A percentile compares a stretch with the other conserved stretches of the same genome.
Evolutionary conservation across 768 basidiomycete genomes (phyloP).

Genomic region (Amanita pallidorosea): DNA sequence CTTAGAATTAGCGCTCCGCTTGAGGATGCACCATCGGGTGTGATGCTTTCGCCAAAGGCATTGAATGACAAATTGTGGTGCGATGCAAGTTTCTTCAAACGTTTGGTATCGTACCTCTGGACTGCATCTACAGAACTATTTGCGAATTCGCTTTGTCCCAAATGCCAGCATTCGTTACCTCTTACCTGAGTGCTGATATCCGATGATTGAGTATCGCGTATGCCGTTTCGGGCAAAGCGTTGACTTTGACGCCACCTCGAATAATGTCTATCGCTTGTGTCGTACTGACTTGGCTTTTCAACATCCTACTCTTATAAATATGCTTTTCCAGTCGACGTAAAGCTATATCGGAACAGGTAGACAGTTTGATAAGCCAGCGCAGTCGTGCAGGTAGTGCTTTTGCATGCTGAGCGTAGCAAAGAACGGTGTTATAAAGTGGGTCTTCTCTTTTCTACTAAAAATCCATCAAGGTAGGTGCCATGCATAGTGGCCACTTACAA

Average conservation of each 20-base stretch:
- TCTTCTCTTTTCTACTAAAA: conserved; percentile 38
- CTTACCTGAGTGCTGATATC: conserved; percentile 48
- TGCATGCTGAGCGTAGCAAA: conserved; percentile 58
- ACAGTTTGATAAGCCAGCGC: conserved; percentile 34
- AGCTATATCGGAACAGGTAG: conserved; percentile 36
- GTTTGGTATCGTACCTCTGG: conserved; percentile 29
- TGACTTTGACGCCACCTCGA: conserved; percentile 59
- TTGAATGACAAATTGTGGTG: conserved; percentile 48
- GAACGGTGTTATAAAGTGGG: conserved; percentile 47
- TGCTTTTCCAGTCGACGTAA: conserved; percentile 41
- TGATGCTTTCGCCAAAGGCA: conserved; percentile 40
- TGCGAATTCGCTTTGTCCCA: neutral
- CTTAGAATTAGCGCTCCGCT: conserved; percentile 39
- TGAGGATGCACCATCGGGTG: conserved; percentile 20
- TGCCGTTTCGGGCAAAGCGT: conserved; percentile 70
- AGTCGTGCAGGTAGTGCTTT: conserved; percentile 39
- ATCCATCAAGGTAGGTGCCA: neutral
- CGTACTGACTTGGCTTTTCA: conserved; percentile 45
- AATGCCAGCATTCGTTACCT: conserved; percentile 4
- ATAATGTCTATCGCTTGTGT: conserved; percentile 74
- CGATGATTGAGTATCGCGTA: conserved; percentile 58
- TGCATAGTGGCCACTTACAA: conserved; percentile 27
- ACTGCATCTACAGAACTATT: conserved; percentile 32
- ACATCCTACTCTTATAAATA: conserved; percentile 25
- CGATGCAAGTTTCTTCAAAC: conserved; percentile 36